Percentiles rank a stretch among this genome's conserved stretches.
These are phyloP conservation scores for Pelomyxa schiedti DNA, from an alignment of 78 protist genomes.

Conservation along the genomic window DNA sequence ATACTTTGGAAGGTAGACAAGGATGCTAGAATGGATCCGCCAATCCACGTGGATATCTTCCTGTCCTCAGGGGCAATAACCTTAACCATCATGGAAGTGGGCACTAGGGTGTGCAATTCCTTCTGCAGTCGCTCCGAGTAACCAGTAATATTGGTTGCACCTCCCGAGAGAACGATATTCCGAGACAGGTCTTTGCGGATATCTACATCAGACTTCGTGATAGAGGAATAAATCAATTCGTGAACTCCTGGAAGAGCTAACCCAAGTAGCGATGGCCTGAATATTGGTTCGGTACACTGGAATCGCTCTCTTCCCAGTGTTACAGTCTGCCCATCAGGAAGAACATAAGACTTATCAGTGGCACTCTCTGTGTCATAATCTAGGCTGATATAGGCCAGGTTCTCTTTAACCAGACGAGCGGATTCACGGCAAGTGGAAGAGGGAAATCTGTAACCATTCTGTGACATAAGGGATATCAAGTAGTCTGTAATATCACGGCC, in stretches of 20 bases:
- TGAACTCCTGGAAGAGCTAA: background rate
- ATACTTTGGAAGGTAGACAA: conserved; percentile 27
- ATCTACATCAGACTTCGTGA: conserved; percentile 55
- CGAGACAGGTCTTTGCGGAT: conserved; percentile 43
- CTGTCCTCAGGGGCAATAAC: conserved; percentile 68
- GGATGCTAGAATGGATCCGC: conserved; percentile 70
- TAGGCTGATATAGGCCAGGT: conserved; percentile 47
- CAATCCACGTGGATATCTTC: conserved; percentile 69
- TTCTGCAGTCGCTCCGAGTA: background rate
- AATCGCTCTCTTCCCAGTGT: conserved; percentile 46
- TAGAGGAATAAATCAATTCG: background rate
- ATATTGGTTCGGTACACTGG: conserved; percentile 4
- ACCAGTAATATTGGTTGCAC: background rate
- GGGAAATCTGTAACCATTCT: conserved; percentile 52
- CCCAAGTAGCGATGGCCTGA: background rate
- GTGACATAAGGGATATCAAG: conserved; percentile 31
- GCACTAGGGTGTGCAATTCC: background rate
- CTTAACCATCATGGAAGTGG: conserved; percentile 5
- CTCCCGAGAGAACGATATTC: conserved; percentile 56
- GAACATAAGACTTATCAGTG: conserved; percentile 41
- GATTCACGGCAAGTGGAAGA: conserved; percentile 55
- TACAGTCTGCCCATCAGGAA: conserved; percentile 54
- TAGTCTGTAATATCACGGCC: conserved; percentile 67
- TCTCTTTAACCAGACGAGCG: conserved; percentile 61
- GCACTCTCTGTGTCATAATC: conserved; percentile 33